These are phyloP conservation scores for Tympanopsis confertula DNA, from an alignment of 2,329 filamentous ascomycete species.

Conservation along the genomic window DNA sequence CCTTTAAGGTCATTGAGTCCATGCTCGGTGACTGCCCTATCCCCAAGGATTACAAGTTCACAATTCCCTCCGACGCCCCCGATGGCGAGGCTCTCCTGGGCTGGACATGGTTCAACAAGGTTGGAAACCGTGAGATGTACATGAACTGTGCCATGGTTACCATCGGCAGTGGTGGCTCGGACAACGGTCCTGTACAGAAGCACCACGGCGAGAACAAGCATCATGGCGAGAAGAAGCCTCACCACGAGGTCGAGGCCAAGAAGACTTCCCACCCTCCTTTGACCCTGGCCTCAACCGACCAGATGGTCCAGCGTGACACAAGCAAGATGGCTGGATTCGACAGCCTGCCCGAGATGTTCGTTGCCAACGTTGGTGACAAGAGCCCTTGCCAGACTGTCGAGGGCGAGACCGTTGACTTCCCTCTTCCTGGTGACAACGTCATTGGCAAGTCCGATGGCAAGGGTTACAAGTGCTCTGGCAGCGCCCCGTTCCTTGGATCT, in stretches of 20 bases:
- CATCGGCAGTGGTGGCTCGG: conserved; percentile 13
- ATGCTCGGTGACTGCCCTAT: conserved; percentile 44
- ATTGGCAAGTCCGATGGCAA: not conserved
- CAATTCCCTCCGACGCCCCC: conserved; percentile 32
- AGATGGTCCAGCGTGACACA: too few relatives aligned
- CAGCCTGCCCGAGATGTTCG: not conserved
- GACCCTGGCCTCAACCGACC: too few relatives aligned
- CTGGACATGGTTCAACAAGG: conserved; percentile 42
- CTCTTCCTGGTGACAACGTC: not conserved
- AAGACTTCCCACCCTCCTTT: not conserved
- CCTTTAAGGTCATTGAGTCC: conserved; percentile 44
- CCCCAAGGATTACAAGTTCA: conserved; percentile 33
- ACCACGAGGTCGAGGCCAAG: not conserved
- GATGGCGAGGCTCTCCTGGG: conserved; percentile 34
- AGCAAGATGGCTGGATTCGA: not conserved
- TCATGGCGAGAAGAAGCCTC: not conserved
- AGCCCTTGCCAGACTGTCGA: not conserved
- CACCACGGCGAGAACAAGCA: not conserved
- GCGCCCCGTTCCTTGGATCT: not conserved
- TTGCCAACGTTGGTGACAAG: not conserved
- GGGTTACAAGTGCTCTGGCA: not conserved
- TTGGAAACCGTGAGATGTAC: conserved; percentile 47
- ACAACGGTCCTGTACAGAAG: not conserved
- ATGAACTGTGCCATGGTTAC: conserved; percentile 44
- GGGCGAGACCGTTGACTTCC: not conserved